phyloP scores from a whole-genome alignment of 139 green algal species.

The Pleodorina starrii region DNA sequence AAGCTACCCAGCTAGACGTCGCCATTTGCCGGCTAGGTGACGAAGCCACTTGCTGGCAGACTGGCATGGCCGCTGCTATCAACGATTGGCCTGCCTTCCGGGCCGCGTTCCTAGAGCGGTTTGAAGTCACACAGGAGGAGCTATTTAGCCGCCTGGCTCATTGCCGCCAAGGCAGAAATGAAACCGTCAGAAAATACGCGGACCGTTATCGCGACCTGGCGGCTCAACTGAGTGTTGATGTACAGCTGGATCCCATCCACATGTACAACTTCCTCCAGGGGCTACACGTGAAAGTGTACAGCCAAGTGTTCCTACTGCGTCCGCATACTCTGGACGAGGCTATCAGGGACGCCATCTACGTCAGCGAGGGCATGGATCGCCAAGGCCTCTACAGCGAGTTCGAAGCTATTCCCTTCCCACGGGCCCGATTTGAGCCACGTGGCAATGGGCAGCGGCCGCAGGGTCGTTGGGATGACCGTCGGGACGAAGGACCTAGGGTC shows the following conservation, averaged over 20 bases:
- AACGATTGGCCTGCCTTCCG: not conserved
- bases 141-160: not conserved
- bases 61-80: not conserved
- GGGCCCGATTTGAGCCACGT: too few species aligned
- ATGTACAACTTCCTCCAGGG: conserved; percentile 25
- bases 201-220: conserved; percentile 2
- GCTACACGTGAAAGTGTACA: not conserved
- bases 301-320: not conserved
- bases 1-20: not conserved
- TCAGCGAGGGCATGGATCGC: not conserved
- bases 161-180: not conserved
- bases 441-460: too few species aligned
- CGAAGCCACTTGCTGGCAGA: not conserved
- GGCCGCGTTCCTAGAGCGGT: not conserved
- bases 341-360: not conserved
- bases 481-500: too few species aligned
- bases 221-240: not conserved
- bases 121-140: not conserved
- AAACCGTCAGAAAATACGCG: not conserved
- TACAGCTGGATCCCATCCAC: not conserved
- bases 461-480: not conserved
- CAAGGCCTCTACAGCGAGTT: too few species aligned
- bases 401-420: too few species aligned
- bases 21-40: not conserved
- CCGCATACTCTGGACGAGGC: not conserved